Percentiles rank a stretch among this genome's conserved stretches.
Evolutionary conservation across 1,284 basidiomycete genomes (phyloP).

Genomic region (Papiliotrema flavescens): DNA sequence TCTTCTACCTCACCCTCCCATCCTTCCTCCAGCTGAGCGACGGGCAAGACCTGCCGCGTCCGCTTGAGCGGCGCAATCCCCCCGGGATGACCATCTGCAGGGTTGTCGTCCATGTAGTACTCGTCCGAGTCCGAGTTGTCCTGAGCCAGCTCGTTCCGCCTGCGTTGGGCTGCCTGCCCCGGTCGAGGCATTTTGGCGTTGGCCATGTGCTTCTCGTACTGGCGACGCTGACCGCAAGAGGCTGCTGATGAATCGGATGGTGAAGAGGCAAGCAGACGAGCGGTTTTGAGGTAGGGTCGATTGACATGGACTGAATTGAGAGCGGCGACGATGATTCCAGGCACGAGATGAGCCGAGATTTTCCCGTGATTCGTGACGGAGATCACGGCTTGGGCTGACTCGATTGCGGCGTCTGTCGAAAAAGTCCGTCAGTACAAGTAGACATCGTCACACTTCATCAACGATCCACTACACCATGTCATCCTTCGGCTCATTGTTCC

Average conservation of each 20-base stretch:
- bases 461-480: conserved; percentile 61
- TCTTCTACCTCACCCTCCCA: conserved; percentile 31
- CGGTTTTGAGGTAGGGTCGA: no score
- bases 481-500: conserved; percentile 82
- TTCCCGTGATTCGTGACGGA: neutral
- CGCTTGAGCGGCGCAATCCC: neutral
- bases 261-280: neutral
- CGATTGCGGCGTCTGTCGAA: neutral
- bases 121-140: neutral
- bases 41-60: neutral
- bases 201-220: neutral
- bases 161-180: conserved; percentile 3
- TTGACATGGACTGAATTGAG: neutral
- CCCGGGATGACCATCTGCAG: neutral
- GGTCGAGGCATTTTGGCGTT: conserved; percentile 4
- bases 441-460: neutral
- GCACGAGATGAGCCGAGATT: no score
- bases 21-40: conserved; percentile 4
- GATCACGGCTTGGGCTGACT: neutral
- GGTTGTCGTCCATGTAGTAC: neutral
- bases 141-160: neutral
- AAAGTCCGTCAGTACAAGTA: neutral
- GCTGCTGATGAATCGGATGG: no score
- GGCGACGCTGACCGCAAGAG: no score
- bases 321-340: neutral